These are phyloP conservation scores for Lipomyces chichibuensis DNA, from an alignment of 805 yeast species.

Conservation along the genomic window DNA sequence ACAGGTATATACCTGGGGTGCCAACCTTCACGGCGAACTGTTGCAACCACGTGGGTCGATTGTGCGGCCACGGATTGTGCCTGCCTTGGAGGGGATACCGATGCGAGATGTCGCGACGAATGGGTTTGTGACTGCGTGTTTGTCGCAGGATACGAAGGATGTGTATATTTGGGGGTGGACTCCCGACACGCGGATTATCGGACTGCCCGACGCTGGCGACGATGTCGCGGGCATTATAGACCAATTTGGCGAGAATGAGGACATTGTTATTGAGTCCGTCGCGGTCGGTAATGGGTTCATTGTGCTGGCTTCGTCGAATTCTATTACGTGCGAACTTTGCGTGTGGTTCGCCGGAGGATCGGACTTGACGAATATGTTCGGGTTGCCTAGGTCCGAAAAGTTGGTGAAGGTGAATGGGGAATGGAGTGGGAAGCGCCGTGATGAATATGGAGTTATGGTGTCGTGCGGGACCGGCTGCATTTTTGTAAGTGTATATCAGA, in stretches of 20 bases:
- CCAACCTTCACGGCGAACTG: constrained; percentile 19
- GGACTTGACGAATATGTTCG: not conserved
- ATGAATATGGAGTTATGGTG: not conserved
- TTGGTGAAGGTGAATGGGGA: not conserved
- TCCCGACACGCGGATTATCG: not conserved
- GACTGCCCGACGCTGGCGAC: constrained; percentile 3
- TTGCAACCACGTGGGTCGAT: constrained; percentile 6
- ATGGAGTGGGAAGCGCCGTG: not conserved
- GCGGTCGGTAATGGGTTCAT: constrained; percentile 20
- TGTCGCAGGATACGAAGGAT: constrained; percentile 22
- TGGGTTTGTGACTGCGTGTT: constrained; percentile 26
- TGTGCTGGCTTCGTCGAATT: constrained; percentile 3
- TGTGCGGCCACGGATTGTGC: constrained; percentile 14
- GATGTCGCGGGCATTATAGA: constrained; percentile 21
- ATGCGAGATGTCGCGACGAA: constrained; percentile 17
- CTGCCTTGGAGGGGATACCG: constrained; percentile 21
- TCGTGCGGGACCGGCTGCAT: not conserved
- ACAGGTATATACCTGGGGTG: constrained; percentile 28
- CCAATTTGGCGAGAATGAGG: constrained; percentile 22
- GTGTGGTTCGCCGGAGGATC: constrained; percentile 2
- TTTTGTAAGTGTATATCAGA: not conserved
- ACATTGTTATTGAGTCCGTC: constrained; percentile 4
- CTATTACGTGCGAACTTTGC: not conserved
- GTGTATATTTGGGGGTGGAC: constrained; percentile 24
- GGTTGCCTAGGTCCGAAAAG: not conserved